Evolutionary conservation across 2,329 filamentous ascomycete genomes (phyloP).

Genomic region (Bipolaris bicolor): DNA sequence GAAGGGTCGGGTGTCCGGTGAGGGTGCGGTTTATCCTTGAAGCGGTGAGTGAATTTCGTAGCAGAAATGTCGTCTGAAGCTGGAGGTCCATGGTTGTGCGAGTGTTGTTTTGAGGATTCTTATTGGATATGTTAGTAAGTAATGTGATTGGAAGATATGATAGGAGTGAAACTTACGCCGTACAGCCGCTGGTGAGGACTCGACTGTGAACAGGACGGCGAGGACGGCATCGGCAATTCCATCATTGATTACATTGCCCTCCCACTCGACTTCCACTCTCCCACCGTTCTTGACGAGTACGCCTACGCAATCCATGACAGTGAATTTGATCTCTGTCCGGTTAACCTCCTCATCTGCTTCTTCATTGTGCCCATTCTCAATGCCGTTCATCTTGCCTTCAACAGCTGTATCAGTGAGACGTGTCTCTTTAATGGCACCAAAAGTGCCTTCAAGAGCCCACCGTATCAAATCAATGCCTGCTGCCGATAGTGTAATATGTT

Average conservation of each 20-base stretch:
- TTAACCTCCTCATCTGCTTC: constrained; percentile 70
- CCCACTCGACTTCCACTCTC: constrained; percentile 92
- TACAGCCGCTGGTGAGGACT: constrained; percentile 92
- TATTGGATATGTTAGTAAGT: constrained; percentile 10
- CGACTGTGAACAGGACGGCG: constrained; percentile 87
- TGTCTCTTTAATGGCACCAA: constrained; percentile 71
- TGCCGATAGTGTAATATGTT: constrained; percentile 84
- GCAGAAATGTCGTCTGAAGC: constrained; percentile 13
- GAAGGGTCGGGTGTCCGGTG: constrained; percentile 74
- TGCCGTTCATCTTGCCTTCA: constrained; percentile 45
- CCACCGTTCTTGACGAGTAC: constrained; percentile 79
- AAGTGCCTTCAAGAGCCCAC: constrained; percentile 94
- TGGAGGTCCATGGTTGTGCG: constrained; percentile 29
- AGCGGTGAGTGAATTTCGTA: constrained; percentile 28
- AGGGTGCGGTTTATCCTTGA: constrained; percentile 63
- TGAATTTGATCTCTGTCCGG: constrained; percentile 61
- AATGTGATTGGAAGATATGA: constrained; percentile 4
- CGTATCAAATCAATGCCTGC: constrained; percentile 89
- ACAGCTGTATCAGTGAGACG: constrained; percentile 39
- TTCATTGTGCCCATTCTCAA: constrained; percentile 52
- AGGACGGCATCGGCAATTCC: constrained; percentile 97
- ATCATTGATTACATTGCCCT: constrained; percentile 97
- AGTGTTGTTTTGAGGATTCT: constrained; percentile 48
- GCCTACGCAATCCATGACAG: constrained; percentile 88
- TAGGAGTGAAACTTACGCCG: constrained; percentile 68